Base-by-base conservation (phyloP, 2,329 filamentous ascomycete species). In the Emergomyces africanus region DNA sequence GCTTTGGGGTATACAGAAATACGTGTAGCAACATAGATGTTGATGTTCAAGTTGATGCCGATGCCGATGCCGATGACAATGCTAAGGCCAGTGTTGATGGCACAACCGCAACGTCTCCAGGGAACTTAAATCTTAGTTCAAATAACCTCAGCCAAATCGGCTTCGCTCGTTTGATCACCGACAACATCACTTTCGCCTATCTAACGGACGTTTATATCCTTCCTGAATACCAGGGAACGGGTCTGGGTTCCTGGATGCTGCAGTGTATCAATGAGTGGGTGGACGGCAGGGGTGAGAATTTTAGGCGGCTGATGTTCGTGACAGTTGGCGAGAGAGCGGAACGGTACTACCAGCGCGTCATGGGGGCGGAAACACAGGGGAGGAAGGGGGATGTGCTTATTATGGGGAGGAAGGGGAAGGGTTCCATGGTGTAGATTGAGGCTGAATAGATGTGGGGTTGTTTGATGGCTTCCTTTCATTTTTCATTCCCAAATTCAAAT, bases 151-250 rank as follows among this genome's bases (percentile, higher is more conserved):
- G 70, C n/a, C 74, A 78, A 64, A 75, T 87, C 54, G 84, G 83
- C 0, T 77, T 85, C 59, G 80, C 79, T 1, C 78, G 87, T 39
- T 70, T 87, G n/a, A 74, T 89, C 57, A 90, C 86, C 9, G 87
- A 90, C 70, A 80, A 81, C 65, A 78, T 83, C 53, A 86, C 85
- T 0, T 83, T 88, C 64, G 84, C 81, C 39, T 90, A 87, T 65
- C 71, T 87, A 44, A 86, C 85, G 30, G 86, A 89, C 66, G 82
- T 88, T 23, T 89, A 86, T 69, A 75, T 89, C 25, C 69, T 82
- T 2, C 75, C 80, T 0, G 76, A 79, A 44, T 81, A 83, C 65
- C 84, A 86, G 67, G 78, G 81, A 4, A 74, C 77, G 10, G 85
- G 86, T 0, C 74, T 89, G 1, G 86, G 83, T 2, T 79, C 75